Percentiles rank a stretch among this genome's conserved stretches.
phyloP scores from a whole-genome alignment of 805 yeast genomes.

The Sugiyamaella chiloensis region DNA sequence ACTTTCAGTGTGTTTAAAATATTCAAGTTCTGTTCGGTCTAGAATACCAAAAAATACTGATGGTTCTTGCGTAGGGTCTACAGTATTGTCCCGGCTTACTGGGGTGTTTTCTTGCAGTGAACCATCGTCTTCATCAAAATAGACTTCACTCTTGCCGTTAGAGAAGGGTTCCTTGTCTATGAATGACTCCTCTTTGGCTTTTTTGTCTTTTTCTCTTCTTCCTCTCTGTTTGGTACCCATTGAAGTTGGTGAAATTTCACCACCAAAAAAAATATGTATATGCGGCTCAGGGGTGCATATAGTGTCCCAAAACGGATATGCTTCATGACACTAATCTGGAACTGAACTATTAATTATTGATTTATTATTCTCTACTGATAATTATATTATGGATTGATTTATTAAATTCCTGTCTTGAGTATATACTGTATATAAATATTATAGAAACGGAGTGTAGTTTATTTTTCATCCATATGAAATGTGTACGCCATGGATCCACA shows the following conservation, averaged over 20 bases:
- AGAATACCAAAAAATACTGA: constrained; percentile 79
- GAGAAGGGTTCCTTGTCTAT: not conserved
- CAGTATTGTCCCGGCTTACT: constrained; percentile 14
- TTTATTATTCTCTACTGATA: not conserved
- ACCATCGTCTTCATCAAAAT: constrained; percentile 8
- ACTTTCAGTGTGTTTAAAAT: constrained; percentile 89
- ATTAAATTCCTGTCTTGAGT: no score
- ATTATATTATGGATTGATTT: not conserved
- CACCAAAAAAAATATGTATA: not conserved
- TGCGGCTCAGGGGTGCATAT: constrained; percentile 6
- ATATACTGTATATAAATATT: no score
- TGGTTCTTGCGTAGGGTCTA: constrained; percentile 19
- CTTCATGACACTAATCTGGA: no score
- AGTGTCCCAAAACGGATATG: not conserved
- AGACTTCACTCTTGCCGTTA: constrained; percentile 20
- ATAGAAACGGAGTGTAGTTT: no score
- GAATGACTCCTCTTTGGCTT: not conserved
- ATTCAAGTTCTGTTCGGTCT: constrained; percentile 79
- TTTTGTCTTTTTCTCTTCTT: not conserved
- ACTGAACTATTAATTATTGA: no score
- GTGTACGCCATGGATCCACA: no score
- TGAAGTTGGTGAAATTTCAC: not conserved
- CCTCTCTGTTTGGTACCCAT: constrained; percentile 1
- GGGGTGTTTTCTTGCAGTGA: constrained; percentile 9
- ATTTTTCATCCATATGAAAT: no score